Evolutionary conservation across 805 yeast genomes (phyloP), one percentile per base, ranked within the genome.

Genomic region (Maudiozyma turicensis): DNA sequence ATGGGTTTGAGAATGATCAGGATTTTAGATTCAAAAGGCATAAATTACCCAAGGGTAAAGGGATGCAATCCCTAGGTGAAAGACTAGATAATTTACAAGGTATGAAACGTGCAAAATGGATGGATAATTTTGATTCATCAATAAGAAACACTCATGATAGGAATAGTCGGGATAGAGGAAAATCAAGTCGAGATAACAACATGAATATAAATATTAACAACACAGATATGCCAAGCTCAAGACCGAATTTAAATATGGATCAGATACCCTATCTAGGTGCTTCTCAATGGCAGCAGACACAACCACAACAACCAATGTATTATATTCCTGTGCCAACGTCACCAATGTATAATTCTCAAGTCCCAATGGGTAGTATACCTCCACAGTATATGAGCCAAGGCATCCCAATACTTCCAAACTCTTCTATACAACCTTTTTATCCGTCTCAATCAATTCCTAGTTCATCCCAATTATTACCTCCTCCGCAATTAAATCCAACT

Each of bases 81-180:
- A 32, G 65, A 44, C 47, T 64, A 26, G 67, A 62, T 47, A 57
- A 57, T 44, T 46, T 64, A 30, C 66, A 61, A 39, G 61, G 58
- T 48, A 51, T 58, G 10, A 54, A 53, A 39, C 55, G 53, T 39
- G 65, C 69, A 8, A 59, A 59, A 48, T 52, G 66, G 57, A 54
- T 65, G 31, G 67, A 63, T 31, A 63, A 62, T 49, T 65, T 65
- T 45, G 65, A 64, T 45, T 64, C 68, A 0, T 62, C 66, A 3
- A 46, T 52, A 39, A 52, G 56, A 35, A 35, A 35, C 14, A 35
- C 38, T n/a, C 8, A 40, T 31, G n/a, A 26, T 14, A 26, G 11
- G 15, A 38, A 13, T 20, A 14, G 29, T 15, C 13, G 13, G 5
- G 13, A 8, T 32, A 14, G 26, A 38, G 40, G 40, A 8, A 38